Conservation (phyloP, 305 asterid genomes). For the Fraxinus platypoda region DNA sequence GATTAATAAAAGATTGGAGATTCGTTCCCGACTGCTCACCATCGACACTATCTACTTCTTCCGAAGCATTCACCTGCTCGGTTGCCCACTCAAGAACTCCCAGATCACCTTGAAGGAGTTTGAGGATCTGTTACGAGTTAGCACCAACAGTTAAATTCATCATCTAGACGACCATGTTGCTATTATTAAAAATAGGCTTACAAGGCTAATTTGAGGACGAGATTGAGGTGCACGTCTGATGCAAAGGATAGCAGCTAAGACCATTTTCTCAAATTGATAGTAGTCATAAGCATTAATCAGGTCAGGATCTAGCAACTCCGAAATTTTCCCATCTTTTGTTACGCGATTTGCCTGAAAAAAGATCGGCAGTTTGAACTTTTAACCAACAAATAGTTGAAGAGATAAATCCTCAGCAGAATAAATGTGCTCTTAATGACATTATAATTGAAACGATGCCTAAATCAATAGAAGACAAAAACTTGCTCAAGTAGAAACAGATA, state of each 20-base stretch:
- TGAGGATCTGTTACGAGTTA: conserved; percentile 52
- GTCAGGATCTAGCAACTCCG: conserved; percentile 57
- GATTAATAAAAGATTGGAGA: conserved; percentile 72
- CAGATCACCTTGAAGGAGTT: conserved; percentile 67
- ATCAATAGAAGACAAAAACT: neutral
- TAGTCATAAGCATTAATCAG: conserved; percentile 44
- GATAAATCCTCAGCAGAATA: neutral
- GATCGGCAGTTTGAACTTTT: conserved; percentile 5
- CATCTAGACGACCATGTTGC: neutral
- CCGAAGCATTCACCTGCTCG: conserved; percentile 39
- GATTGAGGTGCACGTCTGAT: conserved; percentile 58
- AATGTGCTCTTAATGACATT: neutral
- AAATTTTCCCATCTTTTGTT: conserved; percentile 47
- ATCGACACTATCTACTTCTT: conserved; percentile 37
- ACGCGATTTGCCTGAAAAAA: conserved; percentile 64
- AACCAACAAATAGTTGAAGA: neutral
- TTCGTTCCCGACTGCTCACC: conserved; percentile 46
- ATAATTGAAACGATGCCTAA: neutral
- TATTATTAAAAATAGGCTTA: conserved; percentile 31
- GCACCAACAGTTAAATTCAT: neutral
- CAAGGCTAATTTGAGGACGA: conserved; percentile 68
- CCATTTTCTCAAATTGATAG: conserved; percentile 64
- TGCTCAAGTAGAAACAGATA: conserved; percentile 6
- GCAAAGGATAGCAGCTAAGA: conserved; percentile 72
- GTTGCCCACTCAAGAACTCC: conserved; percentile 55